Conservation (phyloP, 371 early-diverging fungal species). For the Apophysomyces ossiformis region DNA sequence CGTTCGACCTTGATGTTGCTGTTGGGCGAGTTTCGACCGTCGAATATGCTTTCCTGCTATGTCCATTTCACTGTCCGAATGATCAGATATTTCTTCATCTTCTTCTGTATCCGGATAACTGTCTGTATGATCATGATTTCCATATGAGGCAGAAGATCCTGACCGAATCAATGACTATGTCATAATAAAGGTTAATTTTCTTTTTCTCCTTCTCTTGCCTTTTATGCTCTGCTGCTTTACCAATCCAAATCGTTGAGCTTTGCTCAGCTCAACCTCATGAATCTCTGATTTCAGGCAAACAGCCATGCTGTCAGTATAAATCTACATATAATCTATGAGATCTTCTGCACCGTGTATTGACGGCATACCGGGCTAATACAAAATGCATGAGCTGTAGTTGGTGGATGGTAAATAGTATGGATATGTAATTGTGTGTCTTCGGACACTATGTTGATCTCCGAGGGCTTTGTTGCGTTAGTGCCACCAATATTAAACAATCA, state of each 20-base stretch:
- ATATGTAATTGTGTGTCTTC: conserved; percentile 31
- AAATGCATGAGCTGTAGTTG: conserved; percentile 46
- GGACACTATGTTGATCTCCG: conserved; percentile 33
- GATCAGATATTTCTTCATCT: conserved; percentile 43
- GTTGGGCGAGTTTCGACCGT: conserved; percentile 12
- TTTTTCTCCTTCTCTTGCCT: not conserved
- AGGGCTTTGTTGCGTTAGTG: conserved; percentile 16
- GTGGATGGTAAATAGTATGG: conserved; percentile 36
- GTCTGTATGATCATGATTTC: conserved; percentile 30
- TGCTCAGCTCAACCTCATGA: conserved; percentile 57
- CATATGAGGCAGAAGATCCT: conserved; percentile 34
- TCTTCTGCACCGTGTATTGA: not conserved
- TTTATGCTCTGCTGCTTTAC: conserved; percentile 9
- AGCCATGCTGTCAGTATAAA: conserved; percentile 42
- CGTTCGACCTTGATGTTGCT: conserved; percentile 21
- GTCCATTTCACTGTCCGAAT: conserved; percentile 36
- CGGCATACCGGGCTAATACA: conserved; percentile 39
- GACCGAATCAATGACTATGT: conserved; percentile 32
- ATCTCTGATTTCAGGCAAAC: conserved; percentile 61
- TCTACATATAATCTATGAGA: conserved; percentile 15
- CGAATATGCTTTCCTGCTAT: conserved; percentile 13
- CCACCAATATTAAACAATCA: not conserved
- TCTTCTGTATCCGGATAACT: conserved; percentile 62
- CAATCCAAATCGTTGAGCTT: conserved; percentile 19
- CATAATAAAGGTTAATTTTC: not conserved